Evolutionary conservation across 139 green algal species (phyloP).

Genomic region (Chlorella sp.): DNA sequence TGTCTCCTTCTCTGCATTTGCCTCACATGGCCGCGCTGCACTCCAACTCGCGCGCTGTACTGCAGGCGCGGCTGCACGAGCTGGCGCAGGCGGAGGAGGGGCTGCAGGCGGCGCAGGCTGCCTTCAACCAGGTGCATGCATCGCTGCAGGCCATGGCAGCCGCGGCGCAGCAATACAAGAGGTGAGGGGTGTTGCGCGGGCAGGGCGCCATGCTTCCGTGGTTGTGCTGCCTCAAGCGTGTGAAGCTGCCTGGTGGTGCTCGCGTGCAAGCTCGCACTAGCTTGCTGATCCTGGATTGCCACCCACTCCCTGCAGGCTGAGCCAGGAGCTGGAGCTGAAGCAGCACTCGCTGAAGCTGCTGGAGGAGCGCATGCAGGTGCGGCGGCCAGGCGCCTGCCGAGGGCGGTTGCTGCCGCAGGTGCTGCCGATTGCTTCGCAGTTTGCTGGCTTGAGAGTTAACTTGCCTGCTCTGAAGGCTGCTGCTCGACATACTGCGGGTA

Average conservation of each 20-base stretch:
- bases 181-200: conserved; percentile 39
- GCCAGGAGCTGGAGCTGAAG: conserved; percentile 81
- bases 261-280: neutral
- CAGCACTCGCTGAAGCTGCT: conserved; percentile 76
- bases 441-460: no score
- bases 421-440: no score
- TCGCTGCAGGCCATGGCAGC: conserved; percentile 51
- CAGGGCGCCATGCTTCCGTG: neutral
- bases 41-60: conserved; percentile 47
- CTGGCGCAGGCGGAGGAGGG: conserved; percentile 67
- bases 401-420: no score
- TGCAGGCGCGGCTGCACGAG: conserved; percentile 61
- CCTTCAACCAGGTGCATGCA: conserved; percentile 43
- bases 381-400: no score
- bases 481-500: no score
- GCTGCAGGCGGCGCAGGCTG: conserved; percentile 49
- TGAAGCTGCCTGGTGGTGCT: neutral
- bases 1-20: neutral
- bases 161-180: conserved; percentile 58
- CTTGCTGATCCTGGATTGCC: neutral
- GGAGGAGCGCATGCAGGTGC: conserved; percentile 59
- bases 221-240: neutral
- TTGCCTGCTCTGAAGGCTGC: no score
- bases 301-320: conserved; percentile 51
- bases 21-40: conserved; percentile 22